phyloP scores from a whole-genome alignment of 352 stramenopile species.

The Globisporangium nodosum region DNA sequence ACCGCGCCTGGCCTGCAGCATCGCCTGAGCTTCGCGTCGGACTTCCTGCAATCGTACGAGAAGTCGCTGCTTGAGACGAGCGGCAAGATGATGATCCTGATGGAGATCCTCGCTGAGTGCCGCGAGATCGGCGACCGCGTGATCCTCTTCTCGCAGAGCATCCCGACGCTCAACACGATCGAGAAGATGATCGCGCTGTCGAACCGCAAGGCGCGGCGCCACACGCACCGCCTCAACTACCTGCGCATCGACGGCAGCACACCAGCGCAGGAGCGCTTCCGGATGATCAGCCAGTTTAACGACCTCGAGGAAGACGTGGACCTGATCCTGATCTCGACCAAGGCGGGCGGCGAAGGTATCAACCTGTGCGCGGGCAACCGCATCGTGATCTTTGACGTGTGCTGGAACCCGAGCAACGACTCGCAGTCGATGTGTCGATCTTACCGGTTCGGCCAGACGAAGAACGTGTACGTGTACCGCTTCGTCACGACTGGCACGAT shows the following conservation, averaged over 20 bases:
- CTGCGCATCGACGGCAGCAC: slow-evolving; percentile 84
- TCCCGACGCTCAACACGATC: slow-evolving; percentile 80
- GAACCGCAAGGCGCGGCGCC: slow-evolving; percentile 49
- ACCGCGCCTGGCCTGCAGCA: slow-evolving; percentile 18
- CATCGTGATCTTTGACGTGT: slow-evolving; percentile 91
- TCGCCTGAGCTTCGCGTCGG: slow-evolving; percentile 63
- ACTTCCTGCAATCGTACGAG: slow-evolving; percentile 60
- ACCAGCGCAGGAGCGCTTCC: slow-evolving; percentile 69
- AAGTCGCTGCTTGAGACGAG: slow-evolving; percentile 53
- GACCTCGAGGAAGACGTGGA: slow-evolving; percentile 75
- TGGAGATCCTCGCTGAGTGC: slow-evolving; percentile 69
- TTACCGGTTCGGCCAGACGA: slow-evolving; percentile 90
- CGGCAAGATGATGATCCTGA: slow-evolving; percentile 85
- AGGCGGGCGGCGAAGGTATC: slow-evolving; percentile 82
- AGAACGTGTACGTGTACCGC: slow-evolving; percentile 90
- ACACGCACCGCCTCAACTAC: slow-evolving; percentile 45
- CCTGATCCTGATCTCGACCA: slow-evolving; percentile 86
- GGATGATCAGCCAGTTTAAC: slow-evolving; percentile 80
- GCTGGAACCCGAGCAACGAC: slow-evolving; percentile 90
- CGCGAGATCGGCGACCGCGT: slow-evolving; percentile 75
- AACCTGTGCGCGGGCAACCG: slow-evolving; percentile 87
- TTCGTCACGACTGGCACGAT: slow-evolving; percentile 90
- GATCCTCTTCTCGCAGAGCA: slow-evolving; percentile 89
- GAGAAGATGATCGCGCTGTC: slow-evolving; percentile 57
- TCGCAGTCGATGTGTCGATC: slow-evolving; percentile 91